These are phyloP conservation scores for Tylopilus sp. DNA, from an alignment of 768 basidiomycete genomes.

Conservation along the genomic window DNA sequence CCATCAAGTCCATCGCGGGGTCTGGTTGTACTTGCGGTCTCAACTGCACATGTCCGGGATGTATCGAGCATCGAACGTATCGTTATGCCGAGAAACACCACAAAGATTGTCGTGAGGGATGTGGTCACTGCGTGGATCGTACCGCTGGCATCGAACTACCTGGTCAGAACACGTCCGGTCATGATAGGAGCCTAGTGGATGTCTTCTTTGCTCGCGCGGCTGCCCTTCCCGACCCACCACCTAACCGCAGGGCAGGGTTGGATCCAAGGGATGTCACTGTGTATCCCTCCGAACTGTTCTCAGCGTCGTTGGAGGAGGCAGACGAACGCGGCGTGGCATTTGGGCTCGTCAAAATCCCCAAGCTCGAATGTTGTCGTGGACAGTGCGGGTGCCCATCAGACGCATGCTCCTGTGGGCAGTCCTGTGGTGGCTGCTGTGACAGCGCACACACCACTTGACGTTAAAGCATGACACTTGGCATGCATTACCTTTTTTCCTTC, in stretches of 20 bases:
- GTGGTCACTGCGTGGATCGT: slow-evolving; percentile 62
- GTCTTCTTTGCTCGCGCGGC: slow-evolving; percentile 66
- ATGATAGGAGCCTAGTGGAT: slow-evolving; percentile 44
- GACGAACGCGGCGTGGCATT: slow-evolving; percentile 43
- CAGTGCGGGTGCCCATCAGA: slow-evolving; percentile 54
- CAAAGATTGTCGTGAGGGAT: slow-evolving; percentile 46
- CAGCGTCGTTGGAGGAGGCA: slow-evolving; percentile 30
- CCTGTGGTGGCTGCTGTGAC: slow-evolving; percentile 53
- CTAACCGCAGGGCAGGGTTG: slow-evolving; percentile 36
- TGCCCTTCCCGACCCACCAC: slow-evolving; percentile 60
- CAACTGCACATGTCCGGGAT: slow-evolving; percentile 70
- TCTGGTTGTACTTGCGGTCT: slow-evolving; percentile 73
- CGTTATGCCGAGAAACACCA: slow-evolving; percentile 39
- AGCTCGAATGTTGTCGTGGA: slow-evolving; percentile 66
- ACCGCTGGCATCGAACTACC: slow-evolving; percentile 44
- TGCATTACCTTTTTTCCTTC: background rate
- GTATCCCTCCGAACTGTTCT: slow-evolving; percentile 39
- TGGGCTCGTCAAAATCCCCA: slow-evolving; percentile 54
- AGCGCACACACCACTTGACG: background rate
- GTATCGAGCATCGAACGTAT: slow-evolving; percentile 61
- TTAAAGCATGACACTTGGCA: background rate
- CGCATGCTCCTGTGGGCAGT: slow-evolving; percentile 52
- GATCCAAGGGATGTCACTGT: slow-evolving; percentile 52
- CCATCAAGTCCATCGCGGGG: slow-evolving; percentile 56
- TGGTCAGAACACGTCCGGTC: slow-evolving; percentile 6